Evolutionary conservation across 192 early-diverging fungal species (phyloP).

Genomic region (Funneliformis geosporum): DNA sequence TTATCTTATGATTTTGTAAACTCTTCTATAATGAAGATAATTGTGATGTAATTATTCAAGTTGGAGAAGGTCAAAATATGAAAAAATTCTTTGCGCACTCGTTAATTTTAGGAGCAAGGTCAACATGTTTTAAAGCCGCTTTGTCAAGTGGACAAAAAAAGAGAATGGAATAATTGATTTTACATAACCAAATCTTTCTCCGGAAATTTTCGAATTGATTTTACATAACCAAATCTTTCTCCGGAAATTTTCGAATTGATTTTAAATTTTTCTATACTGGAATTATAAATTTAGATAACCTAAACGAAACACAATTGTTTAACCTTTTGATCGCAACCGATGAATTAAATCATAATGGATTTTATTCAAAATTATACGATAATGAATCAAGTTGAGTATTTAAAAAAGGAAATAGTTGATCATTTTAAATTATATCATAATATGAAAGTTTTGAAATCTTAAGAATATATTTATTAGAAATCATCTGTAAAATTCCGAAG

Average conservation of each 20-base stretch:
- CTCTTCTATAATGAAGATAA: neutral
- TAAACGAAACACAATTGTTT: neutral
- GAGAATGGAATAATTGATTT: neutral
- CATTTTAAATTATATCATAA: neutral
- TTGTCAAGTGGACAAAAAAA: constrained; percentile 17
- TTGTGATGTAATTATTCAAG: constrained; percentile 17
- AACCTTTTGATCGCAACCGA: neutral
- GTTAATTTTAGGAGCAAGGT: neutral
- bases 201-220: constrained; percentile 1
- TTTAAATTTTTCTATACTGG: constrained; percentile 22
- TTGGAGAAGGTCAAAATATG: neutral
- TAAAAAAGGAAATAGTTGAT: neutral
- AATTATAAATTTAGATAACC: constrained; percentile 6
- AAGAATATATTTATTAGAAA: neutral
- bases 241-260: no score
- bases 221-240: no score
- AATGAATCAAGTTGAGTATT: neutral
- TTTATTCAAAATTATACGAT: constrained; percentile 12
- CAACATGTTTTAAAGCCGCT: constrained; percentile 1
- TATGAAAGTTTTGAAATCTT: neutral
- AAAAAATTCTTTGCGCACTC: constrained; percentile 25
- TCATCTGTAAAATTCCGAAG: neutral
- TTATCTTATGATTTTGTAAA: neutral
- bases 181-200: constrained; percentile 5
- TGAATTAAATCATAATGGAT: constrained; percentile 12